Evolutionary conservation across 225 moss, liverwort and hornwort genomes (phyloP), one percentile per base, ranked within the genome.

Genomic region (Polytrichum commune): DNA sequence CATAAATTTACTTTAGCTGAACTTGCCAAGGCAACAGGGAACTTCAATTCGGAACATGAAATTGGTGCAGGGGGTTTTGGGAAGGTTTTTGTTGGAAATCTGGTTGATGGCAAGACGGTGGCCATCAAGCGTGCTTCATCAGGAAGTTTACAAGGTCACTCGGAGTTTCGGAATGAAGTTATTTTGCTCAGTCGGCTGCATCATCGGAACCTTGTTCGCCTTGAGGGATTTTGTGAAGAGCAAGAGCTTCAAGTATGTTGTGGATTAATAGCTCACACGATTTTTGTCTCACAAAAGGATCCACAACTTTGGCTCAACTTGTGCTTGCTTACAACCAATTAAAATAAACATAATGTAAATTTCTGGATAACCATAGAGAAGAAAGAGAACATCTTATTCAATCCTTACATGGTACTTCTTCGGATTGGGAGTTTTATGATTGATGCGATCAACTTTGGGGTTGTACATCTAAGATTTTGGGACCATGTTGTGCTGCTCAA

Each of bases 151-250:
- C 88, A 88, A 29, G 82, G 88, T 54, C 79, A 85, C 55, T 8
- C 70, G 1, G 88, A 88, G 70, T 88, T 88, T 20, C 6, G 82
- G 8, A 88, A 88, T 19, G 88, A 88, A 65, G 85, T 88, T 5
- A 70, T 75, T 32, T 72, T 88, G 71, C 82, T 88, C 66, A 85
- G 88, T 38, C 79, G 88, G 0, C 56, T 88, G 65, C 88, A 85
- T 74, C 88, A 88, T 20, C 82, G 85, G 1, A 82, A 88, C 75
- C 75, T 88, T 23, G 88, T 88, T 4, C 80, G 82, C 18, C 80
- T 85, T 74, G 88, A 88, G 57, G 88, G 88, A 0, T 88, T 82
- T 54, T 88, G 88, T 24, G 88, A 88, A 58, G 88, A 88, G 2
- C 80, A 82, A 60, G 80, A 85, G 1, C 74, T 88, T 1, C 88